Percentiles rank a stretch among this genome's conserved stretches.
These are phyloP conservation scores for Chlamydomonas incerta DNA, from an alignment of 139 green algal genomes.

Conservation along the genomic window DNA sequence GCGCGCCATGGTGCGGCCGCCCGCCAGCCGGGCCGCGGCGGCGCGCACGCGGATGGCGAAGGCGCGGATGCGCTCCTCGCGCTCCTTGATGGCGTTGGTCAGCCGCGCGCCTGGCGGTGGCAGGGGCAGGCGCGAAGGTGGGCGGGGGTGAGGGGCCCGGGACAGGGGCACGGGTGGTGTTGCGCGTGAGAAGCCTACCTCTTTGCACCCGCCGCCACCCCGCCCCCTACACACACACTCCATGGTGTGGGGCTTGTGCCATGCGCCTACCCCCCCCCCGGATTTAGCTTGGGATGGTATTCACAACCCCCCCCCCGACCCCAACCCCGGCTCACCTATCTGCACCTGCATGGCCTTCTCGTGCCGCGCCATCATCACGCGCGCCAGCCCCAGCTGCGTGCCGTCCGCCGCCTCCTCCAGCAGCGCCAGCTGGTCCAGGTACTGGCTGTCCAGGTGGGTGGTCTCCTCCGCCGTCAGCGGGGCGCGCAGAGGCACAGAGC, in stretches of 20 bases:
- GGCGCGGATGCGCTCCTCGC: slow-evolving; percentile 59
- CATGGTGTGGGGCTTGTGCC: too few species aligned
- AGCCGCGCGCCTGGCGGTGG: slow-evolving; percentile 41
- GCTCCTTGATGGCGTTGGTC: slow-evolving; percentile 55
- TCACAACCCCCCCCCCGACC: background rate
- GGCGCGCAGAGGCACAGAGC: slow-evolving; percentile 34
- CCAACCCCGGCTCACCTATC: slow-evolving; percentile 24
- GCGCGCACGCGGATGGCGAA: slow-evolving; percentile 60
- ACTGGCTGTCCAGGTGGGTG: slow-evolving; percentile 50
- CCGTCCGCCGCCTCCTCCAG: slow-evolving; percentile 48
- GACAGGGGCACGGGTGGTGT: too few species aligned
- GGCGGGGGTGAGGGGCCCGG: too few species aligned
- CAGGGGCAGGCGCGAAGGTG: too few species aligned
- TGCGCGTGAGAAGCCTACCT: too few species aligned
- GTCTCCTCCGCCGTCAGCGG: slow-evolving; percentile 55
- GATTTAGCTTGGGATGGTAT: too few species aligned
- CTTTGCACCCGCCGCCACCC: too few species aligned
- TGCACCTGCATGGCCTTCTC: slow-evolving; percentile 51
- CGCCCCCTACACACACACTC: too few species aligned
- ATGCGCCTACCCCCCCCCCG: too few species aligned
- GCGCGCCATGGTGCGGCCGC: slow-evolving; percentile 29
- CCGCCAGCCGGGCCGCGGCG: slow-evolving; percentile 43
- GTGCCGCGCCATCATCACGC: slow-evolving; percentile 43
- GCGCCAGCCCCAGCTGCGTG: slow-evolving; percentile 38
- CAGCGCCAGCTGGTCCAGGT: slow-evolving; percentile 50